Conservation (phyloP, 2,329 filamentous ascomycete species). For the Septoria linicola region DNA sequence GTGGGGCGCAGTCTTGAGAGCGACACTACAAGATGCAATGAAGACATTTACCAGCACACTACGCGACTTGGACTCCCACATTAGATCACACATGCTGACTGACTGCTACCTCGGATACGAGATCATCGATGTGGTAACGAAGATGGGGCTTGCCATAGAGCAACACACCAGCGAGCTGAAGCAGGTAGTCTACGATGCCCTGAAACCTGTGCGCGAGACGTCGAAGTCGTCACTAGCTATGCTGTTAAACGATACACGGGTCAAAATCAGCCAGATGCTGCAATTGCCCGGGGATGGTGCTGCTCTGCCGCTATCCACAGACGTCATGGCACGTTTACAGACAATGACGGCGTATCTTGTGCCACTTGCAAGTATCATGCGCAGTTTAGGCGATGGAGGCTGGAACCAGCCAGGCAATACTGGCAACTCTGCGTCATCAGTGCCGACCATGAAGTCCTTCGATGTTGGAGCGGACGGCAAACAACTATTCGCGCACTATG, state of each 20-base stretch:
- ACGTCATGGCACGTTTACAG: slow-evolving; percentile 83
- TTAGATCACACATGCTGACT: slow-evolving; percentile 79
- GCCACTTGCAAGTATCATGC: slow-evolving; percentile 84
- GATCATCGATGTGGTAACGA: slow-evolving; percentile 84
- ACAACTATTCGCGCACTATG: slow-evolving; percentile 86
- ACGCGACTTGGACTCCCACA: slow-evolving; percentile 83
- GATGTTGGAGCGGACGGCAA: slow-evolving; percentile 87
- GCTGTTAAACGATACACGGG: slow-evolving; percentile 78
- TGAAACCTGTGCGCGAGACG: slow-evolving; percentile 88
- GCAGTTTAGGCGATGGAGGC: slow-evolving; percentile 87
- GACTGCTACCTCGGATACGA: slow-evolving; percentile 96
- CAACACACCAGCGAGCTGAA: slow-evolving; percentile 83
- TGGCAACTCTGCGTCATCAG: slow-evolving; percentile 57
- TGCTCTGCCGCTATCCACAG: slow-evolving; percentile 71
- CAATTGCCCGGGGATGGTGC: slow-evolving; percentile 75
- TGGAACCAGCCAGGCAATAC: slow-evolving; percentile 64
- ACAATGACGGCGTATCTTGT: slow-evolving; percentile 83
- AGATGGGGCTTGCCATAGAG: slow-evolving; percentile 75
- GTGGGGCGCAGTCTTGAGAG: slow-evolving; percentile 74
- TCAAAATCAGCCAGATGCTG: slow-evolving; percentile 64
- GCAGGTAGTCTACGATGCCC: slow-evolving; percentile 73
- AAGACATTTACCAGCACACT: slow-evolving; percentile 82
- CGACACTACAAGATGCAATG: slow-evolving; percentile 74
- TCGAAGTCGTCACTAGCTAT: slow-evolving; percentile 82
- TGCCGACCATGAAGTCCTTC: slow-evolving; percentile 72